These are phyloP conservation scores for Paecilomyces fulvus DNA, from an alignment of 2,329 filamentous ascomycete species.

Conservation along the genomic window DNA sequence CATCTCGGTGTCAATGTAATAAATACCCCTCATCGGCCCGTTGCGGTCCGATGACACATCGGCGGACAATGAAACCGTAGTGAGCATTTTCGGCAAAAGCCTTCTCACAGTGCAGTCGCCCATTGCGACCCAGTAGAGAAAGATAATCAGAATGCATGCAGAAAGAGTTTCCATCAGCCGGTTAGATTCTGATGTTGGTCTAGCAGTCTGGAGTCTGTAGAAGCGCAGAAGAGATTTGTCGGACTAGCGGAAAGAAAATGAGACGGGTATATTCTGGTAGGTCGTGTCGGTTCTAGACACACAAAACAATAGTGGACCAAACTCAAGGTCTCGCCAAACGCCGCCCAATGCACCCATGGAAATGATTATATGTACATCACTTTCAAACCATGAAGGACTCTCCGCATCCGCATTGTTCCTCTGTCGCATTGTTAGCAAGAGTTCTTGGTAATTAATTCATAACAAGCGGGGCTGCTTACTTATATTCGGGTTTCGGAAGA, in stretches of 20 bases:
- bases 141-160: neutral
- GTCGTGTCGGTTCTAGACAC: neutral
- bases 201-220: neutral
- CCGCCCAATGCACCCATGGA: constrained; percentile 28
- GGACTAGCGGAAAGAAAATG: neutral
- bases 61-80: neutral
- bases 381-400: constrained; percentile 80
- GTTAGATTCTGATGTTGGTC: neutral
- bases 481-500: constrained; percentile 96
- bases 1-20: neutral
- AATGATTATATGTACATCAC: constrained; percentile 7
- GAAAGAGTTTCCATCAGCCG: neutral
- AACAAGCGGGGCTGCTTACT: constrained; percentile 54
- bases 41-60: neutral
- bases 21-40: neutral
- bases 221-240: neutral
- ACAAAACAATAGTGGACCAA: neutral
- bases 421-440: constrained; percentile 41
- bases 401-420: constrained; percentile 91
- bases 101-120: neutral
- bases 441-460: neutral
- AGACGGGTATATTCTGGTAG: neutral
- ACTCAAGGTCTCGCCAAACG: constrained; percentile 14
- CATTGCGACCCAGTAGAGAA: neutral
- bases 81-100: neutral